Evolutionary conservation across 1,284 basidiomycete genomes (phyloP), one percentile per base, ranked within the genome.

Genomic region (Cutaneotrichosporon cutaneum): DNA sequence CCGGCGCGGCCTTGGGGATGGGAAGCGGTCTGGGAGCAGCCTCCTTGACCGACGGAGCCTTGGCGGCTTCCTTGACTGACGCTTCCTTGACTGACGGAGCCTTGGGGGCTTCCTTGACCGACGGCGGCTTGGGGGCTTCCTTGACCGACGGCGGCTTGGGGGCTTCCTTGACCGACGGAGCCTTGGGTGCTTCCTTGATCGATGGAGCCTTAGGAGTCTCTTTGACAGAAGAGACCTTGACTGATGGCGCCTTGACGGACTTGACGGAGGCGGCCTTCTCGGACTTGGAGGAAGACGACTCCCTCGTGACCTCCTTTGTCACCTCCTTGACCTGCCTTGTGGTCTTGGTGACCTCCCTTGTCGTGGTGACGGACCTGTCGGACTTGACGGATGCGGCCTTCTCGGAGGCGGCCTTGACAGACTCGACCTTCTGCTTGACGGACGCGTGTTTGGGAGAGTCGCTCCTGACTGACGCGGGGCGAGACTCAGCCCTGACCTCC

Each of bases 341-440:
- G 16, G 14, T 42, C 18, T 2, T 42, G 39, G 39, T 42, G 18
- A 42, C 39, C 39, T 42, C 39, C 39, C 9, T 42, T 42, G 39
- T 42, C 5, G 39, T 42, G 39, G 39, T 42, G 16, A 42, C 39
- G 39, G 39, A 42, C 18, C 39, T 5, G 16, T n/a, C 36, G 5
- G 36, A 39, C 36, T 39, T n/a, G 39, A 42, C 39, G 18, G 39
- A 42, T 18, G 18, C 39, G 39, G 18, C 39, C 39, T 42, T 42
- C 39, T 42, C 30, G 30, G 30, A 30, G 5, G 30, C 39, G 7
- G 39, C 16, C 39, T 42, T 42, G 39, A 42, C 39, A 18, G 18
- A n/a, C 39, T 42, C 39, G 39, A 42, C 39, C 39, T 42, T 42
- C 39, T 42, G 18, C 47, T 48, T 48, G 47, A 48, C 47, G 7